Conservation (phyloP, 148 eudicot genomes). For the Mesembryanthemum crystallinum region DNA sequence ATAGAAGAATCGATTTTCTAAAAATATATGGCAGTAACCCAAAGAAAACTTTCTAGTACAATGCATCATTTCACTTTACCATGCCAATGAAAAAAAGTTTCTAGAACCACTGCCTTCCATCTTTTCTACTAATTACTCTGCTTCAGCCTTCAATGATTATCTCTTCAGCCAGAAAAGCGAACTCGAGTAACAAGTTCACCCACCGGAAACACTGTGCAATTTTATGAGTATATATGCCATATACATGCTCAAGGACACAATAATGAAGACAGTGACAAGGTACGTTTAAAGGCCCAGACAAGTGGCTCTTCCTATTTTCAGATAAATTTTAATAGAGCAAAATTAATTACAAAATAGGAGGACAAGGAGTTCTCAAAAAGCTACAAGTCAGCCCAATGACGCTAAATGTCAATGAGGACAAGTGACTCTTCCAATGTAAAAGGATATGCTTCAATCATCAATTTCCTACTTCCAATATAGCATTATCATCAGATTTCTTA, state of each 20-base stretch:
- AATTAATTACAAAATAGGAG: no score
- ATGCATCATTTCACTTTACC: neutral
- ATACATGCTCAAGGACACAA: neutral
- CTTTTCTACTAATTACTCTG: conserved; percentile 1
- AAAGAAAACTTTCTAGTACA: neutral
- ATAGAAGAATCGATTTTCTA: neutral
- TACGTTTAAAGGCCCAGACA: no score
- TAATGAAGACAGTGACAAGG: no score
- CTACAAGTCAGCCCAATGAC: no score
- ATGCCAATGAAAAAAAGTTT: neutral
- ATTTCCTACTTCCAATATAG: neutral
- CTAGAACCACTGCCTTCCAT: neutral
- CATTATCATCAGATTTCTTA: neutral
- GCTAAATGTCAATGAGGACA: no score
- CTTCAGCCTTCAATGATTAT: no score
- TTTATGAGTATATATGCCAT: neutral
- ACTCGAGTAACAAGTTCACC: neutral
- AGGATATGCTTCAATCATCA: neutral
- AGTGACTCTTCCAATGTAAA: neutral
- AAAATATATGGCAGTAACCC: neutral
- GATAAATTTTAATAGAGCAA: no score
- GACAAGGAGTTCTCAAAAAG: no score
- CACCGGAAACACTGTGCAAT: neutral
- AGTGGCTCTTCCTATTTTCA: neutral
- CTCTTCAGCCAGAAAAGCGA: neutral